Conservation (phyloP, 2,329 filamentous ascomycete species). For the Nannizzia gypsea region DNA sequence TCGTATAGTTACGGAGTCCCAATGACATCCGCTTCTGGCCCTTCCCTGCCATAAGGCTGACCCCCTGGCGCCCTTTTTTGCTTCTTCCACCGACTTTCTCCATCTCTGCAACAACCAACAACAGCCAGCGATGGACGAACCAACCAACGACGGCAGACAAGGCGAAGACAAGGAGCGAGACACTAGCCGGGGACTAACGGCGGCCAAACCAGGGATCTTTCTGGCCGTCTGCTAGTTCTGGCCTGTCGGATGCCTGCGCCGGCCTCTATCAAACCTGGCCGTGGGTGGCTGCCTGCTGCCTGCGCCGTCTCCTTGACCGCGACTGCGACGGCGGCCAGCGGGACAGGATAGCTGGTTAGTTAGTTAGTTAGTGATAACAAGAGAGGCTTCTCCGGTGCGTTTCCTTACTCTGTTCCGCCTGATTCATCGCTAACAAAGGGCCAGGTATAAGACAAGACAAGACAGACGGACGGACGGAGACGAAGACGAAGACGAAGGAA, state of each 20-base stretch:
- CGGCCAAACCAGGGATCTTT: background rate
- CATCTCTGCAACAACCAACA: background rate
- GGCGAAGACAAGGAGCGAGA: background rate
- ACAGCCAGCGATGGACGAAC: background rate
- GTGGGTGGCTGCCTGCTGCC: background rate
- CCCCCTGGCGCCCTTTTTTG: background rate
- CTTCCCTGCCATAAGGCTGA: constrained; percentile 2
- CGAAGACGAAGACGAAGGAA: background rate
- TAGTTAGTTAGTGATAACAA: too few relatives aligned
- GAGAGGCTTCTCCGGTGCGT: too few relatives aligned
- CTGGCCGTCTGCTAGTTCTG: background rate
- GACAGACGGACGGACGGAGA: background rate
- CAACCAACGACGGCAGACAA: background rate
- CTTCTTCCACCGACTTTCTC: background rate
- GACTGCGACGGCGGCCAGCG: background rate
- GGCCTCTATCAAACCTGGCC: too few relatives aligned
- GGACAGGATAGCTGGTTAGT: too few relatives aligned
- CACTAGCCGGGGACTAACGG: background rate
- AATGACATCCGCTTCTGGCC: background rate
- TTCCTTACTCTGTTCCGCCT: too few relatives aligned
- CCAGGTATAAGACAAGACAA: background rate
- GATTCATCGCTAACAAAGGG: background rate
- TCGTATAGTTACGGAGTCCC: too few relatives aligned
- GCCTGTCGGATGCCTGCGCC: background rate
- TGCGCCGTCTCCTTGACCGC: background rate